A percentile compares a stretch with the other conserved stretches of the same genome.
Evolutionary conservation across 2,329 filamentous ascomycete genomes (phyloP).

Genomic region (Paecilomyces formosus): DNA sequence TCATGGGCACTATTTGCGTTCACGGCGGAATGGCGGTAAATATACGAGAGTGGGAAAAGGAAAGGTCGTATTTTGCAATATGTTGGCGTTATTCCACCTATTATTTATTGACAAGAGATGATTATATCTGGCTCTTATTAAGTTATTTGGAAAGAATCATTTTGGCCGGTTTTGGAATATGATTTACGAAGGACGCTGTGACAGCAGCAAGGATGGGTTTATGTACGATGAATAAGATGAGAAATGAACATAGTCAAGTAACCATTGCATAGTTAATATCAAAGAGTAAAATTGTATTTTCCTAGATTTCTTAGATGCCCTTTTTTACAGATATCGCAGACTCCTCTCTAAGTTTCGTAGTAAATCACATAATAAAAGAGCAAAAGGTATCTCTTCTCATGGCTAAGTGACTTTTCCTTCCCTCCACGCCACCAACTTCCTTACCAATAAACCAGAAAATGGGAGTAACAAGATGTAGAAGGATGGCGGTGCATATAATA

Average conservation of each 20-base stretch:
- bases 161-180: neutral
- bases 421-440: neutral
- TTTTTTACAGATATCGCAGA: neutral
- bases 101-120: neutral
- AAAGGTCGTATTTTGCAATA: neutral
- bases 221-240: slow-evolving; percentile 53
- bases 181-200: neutral
- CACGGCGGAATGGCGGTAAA: neutral
- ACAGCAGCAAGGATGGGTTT: neutral
- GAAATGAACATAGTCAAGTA: slow-evolving; percentile 10
- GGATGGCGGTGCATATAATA: neutral
- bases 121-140: neutral
- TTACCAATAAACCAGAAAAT: neutral
- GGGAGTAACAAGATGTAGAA: neutral
- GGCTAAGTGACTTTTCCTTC: neutral
- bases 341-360: neutral
- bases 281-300: neutral
- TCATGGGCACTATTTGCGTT: neutral
- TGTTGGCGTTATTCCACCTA: neutral
- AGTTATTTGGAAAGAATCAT: neutral
- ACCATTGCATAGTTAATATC: neutral
- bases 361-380: neutral
- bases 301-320: neutral
- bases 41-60: neutral
- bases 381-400: neutral